Evolutionary conservation across 2,329 filamentous ascomycete genomes (phyloP).

Genomic region (Cladobotryum protrusum): DNA sequence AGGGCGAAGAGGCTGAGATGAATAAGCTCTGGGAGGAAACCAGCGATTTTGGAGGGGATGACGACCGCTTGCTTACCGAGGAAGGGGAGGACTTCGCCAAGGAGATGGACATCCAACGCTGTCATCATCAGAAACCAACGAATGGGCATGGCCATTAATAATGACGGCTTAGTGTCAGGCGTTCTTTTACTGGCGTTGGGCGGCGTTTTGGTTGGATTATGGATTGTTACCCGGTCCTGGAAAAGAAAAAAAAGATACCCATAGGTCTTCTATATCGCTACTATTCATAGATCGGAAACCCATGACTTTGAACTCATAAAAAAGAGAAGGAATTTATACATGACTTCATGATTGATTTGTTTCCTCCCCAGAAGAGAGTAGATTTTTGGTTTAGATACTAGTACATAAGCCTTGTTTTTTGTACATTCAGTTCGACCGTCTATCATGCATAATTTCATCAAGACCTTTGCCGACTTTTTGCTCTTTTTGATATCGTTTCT

Average conservation of each 20-base stretch:
- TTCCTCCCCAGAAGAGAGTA: constrained; percentile 2
- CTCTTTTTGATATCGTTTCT: constrained; percentile 1
- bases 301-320: constrained; percentile 2
- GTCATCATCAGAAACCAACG: constrained; percentile 30
- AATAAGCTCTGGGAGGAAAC: constrained; percentile 79
- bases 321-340: not conserved
- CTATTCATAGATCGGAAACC: not conserved
- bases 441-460: constrained; percentile 21
- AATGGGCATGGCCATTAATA: constrained; percentile 25
- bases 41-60: constrained; percentile 82
- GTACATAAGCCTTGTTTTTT: constrained; percentile 29
- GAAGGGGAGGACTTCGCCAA: constrained; percentile 51
- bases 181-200: constrained; percentile 15
- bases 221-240: not conserved
- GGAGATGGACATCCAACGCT: constrained; percentile 36
- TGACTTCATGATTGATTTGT: not conserved
- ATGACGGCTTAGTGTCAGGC: not conserved
- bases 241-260: constrained; percentile 25
- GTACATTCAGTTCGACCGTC: constrained; percentile 32
- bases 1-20: constrained; percentile 60
- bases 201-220: constrained; percentile 20
- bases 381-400: constrained; percentile 27
- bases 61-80: constrained; percentile 69
- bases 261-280: constrained; percentile 4
- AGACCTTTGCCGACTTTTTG: not conserved